A percentile compares a stretch with the other conserved stretches of the same genome.
Conservation (phyloP, 2,329 filamentous ascomycete genomes). For the Cercospora zeina region DNA sequence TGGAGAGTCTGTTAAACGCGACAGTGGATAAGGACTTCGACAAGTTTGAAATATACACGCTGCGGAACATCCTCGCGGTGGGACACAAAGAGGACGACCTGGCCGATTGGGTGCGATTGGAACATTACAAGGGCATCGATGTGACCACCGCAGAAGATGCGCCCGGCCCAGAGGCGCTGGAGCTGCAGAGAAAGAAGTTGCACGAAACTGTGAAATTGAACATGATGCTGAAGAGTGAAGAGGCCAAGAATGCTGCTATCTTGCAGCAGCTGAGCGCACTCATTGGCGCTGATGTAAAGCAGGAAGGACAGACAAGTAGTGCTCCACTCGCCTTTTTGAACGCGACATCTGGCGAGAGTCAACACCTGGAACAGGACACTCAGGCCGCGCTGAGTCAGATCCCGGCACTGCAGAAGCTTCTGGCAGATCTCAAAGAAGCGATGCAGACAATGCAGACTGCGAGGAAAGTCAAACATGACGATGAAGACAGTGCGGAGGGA, state of each 20-base stretch:
- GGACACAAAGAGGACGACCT: conserved; percentile 57
- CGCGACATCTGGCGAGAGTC: conserved; percentile 46
- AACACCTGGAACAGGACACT: conserved; percentile 67
- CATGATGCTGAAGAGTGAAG: conserved; percentile 67
- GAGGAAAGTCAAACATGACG: conserved; percentile 35
- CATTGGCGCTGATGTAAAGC: conserved; percentile 43
- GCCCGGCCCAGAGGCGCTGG: conserved; percentile 68
- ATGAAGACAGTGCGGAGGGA: conserved; percentile 55
- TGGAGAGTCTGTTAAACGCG: conserved; percentile 53
- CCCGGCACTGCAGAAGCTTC: conserved; percentile 70
- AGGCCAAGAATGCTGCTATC: conserved; percentile 68
- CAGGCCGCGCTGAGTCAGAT: conserved; percentile 81
- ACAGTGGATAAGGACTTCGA: conserved; percentile 55
- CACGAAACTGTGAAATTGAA: conserved; percentile 78
- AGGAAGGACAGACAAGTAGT: conserved; percentile 23
- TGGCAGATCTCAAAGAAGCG: conserved; percentile 58
- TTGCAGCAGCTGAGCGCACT: conserved; percentile 64
- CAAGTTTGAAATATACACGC: conserved; percentile 70
- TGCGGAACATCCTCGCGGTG: conserved; percentile 68
- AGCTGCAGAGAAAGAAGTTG: conserved; percentile 69
- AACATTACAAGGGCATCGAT: conserved; percentile 71
- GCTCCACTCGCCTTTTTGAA: conserved; percentile 59
- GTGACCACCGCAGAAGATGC: conserved; percentile 40
- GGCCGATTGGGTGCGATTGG: conserved; percentile 74
- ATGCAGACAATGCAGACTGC: conserved; percentile 38